These are phyloP conservation scores for Cladosporium sp. DNA, from an alignment of 2,329 filamentous ascomycete genomes.

Conservation along the genomic window DNA sequence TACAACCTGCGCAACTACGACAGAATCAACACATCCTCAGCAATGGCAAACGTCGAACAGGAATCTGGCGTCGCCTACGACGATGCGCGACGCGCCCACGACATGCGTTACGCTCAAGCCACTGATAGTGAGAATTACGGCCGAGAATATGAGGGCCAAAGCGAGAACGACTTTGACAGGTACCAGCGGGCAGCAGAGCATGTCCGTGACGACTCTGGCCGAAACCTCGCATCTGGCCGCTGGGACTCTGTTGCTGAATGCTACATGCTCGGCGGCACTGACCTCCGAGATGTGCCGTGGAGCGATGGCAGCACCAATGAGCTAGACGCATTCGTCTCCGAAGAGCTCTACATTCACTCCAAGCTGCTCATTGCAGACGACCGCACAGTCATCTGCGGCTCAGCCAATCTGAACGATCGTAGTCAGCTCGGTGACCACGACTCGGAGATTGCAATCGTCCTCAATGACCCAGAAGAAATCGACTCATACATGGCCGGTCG, in stretches of 20 bases:
- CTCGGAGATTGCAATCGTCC: conserved; percentile 85
- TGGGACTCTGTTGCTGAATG: conserved; percentile 78
- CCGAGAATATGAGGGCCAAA: conserved; percentile 38
- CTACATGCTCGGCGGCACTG: conserved; percentile 78
- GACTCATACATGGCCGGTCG: conserved; percentile 73
- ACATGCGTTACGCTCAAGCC: conserved; percentile 52
- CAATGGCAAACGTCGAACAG: conserved; percentile 63
- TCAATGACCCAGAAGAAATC: conserved; percentile 72
- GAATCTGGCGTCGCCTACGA: conserved; percentile 69
- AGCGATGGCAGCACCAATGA: conserved; percentile 57
- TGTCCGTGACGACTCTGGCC: conserved; percentile 43
- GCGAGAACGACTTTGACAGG: conserved; percentile 39
- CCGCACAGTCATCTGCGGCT: conserved; percentile 77
- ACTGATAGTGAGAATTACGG: conserved; percentile 41
- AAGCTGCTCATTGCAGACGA: conserved; percentile 83
- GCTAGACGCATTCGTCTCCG: conserved; percentile 64
- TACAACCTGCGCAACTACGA: conserved; percentile 86
- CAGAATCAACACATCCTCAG: conserved; percentile 70
- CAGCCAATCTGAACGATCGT: conserved; percentile 68
- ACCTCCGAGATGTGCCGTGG: conserved; percentile 67
- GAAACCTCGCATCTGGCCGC: conserved; percentile 52
- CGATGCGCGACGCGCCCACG: conserved; percentile 64
- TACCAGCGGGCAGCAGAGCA: conserved; percentile 72
- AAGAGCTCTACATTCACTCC: conserved; percentile 65
- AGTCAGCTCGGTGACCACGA: conserved; percentile 84